Base-by-base conservation (phyloP, 306 rosid species). In the Prosopis cineraria region DNA sequence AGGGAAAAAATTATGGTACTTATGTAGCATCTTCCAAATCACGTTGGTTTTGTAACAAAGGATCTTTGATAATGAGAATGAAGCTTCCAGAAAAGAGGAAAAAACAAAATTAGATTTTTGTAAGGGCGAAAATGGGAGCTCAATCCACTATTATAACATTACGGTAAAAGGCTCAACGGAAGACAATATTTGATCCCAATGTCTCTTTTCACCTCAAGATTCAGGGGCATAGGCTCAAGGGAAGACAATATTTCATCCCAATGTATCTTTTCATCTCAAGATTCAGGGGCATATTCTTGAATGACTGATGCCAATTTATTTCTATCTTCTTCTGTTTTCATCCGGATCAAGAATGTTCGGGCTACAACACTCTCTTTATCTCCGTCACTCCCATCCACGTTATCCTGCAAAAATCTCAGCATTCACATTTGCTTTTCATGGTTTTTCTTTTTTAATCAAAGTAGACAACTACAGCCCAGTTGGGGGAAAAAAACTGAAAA, bases 291-390 rank as follows among this genome's bases (percentile, higher is more conserved):
- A 81, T 87, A 90, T 65, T 93, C 97, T 93, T 90, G 91, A 84
- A 96, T 93, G 13, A 90, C 93, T 40, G 93, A 80, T 24, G 94
- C 90, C 71, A 96, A 88, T 74, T 91, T 90, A 70, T 88, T 80
- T 73, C 97, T 85, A 84, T 93, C 99, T 41, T 91, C 99, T 78
- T 81, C 98, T 0, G 99, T 86, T 82, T 90, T 96, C 88, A 89
- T 78, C 78, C 96, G 88, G 72, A 96, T 88, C 86, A 91, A 89
- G 86, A 88, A 96, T 22, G 99, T 96, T 2, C 91, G 97, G 10
- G 98, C 93, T 69, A 90, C 90, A 10, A 87, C 91, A 50, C 77
- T 78, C 66, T 79, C 88, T 19, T 62, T 79, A 72, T 74, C 80
- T 47, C 80, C 89, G 50, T 82, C 89, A 78, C 76, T 85, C 37